phyloP scores from a whole-genome alignment of 176 grass and related monocot species.

The Triticum turgidum region DNA sequence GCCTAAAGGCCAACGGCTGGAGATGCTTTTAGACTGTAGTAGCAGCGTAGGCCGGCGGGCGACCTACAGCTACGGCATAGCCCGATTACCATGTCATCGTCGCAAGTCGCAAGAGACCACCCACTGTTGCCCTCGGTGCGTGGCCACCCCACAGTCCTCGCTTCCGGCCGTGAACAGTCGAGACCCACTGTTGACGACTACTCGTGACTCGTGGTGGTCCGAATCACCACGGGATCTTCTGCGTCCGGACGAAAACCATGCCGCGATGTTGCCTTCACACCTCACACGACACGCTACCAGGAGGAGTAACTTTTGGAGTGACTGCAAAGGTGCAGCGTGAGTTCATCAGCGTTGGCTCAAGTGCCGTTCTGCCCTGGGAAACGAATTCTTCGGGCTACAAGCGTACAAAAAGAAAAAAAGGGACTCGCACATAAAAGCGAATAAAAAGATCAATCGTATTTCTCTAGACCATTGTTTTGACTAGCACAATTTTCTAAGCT shows the following conservation, averaged over 20 bases:
- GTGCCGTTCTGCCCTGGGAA: no score
- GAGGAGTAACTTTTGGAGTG: no score
- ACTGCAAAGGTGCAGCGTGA: no score
- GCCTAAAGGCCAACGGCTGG: no score
- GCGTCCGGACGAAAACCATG: neutral
- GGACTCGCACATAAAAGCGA: no score
- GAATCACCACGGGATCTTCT: neutral
- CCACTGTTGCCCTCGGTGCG: neutral
- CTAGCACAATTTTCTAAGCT: no score
- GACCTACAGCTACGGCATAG: neutral
- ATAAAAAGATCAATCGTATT: no score
- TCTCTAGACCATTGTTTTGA: no score
- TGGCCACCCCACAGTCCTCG: neutral
- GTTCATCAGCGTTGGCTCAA: no score
- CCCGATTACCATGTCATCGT: neutral
- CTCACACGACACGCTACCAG: neutral
- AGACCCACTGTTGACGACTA: neutral
- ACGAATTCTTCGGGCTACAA: no score
- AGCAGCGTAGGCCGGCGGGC: neutral
- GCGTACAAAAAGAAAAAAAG: no score
- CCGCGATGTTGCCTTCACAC: neutral
- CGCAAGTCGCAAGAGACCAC: neutral
- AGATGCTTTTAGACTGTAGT: no score
- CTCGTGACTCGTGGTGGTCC: constrained; percentile 8
- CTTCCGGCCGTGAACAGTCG: neutral